Base-by-base conservation (phyloP, 2,329 filamentous ascomycete species). In the Aschersonia sp. region DNA sequence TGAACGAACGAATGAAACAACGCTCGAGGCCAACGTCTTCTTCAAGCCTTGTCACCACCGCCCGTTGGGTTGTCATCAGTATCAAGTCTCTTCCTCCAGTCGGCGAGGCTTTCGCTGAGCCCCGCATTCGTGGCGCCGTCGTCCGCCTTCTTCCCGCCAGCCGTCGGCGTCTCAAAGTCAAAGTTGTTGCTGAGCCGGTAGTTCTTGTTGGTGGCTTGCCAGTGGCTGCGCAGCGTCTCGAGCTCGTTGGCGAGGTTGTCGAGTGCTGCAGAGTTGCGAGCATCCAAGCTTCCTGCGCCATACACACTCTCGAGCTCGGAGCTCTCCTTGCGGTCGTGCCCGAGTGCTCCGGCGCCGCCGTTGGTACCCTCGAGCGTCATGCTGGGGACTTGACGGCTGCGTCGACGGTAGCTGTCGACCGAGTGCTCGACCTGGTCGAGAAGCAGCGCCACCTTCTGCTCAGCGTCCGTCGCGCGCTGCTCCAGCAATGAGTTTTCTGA, bases 201-300 rank as follows among this genome's bases (percentile, higher is more conserved):
- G 58, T 87, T 94, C 65, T 94, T 92, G 68, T 90, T 95, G 10
- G 88, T 95, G 40, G 83, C 87, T 67, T 97, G 88, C 92, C 92
- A 98, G 58, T 95, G 89, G 46, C 74, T 86, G 46, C 90, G 80
- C 44, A 98, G 73, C 10, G 86, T 84, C 62, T 98, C 92, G 6
- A 98, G 79, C 67, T 98, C 92, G 52, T 79, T 87, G 9, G 92
- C 90, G 30, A 98, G 77, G 53, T 83, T 92, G 64, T 98, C 92
- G 22, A 98, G 75, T 4, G 89, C 90, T 55, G 67, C 70, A 58
- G 75, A 78, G 61, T 79, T 76, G 53, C 77, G 70, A 46, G 66
- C 69, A 48, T 76, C 69, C 35, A 63, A 56, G 29, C 59, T 62
- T 51, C 61, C 51, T 72, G 73, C 71, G 29, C 73, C 80, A 47